These are phyloP conservation scores for Orbilia quercus DNA, from an alignment of 2,329 filamentous ascomycete genomes.

Conservation along the genomic window DNA sequence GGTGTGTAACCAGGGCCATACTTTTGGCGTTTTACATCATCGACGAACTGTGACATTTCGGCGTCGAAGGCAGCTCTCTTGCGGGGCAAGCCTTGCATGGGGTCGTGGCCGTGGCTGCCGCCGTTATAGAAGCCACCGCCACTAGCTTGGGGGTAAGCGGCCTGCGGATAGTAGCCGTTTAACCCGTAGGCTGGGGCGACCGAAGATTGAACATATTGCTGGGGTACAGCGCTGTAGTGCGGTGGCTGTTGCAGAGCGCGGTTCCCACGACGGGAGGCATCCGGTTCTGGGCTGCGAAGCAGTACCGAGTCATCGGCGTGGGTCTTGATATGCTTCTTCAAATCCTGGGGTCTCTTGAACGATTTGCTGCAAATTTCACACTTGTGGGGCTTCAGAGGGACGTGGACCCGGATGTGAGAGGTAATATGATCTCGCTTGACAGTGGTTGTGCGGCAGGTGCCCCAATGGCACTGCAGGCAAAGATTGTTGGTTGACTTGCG, in stretches of 20 bases:
- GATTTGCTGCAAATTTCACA: constrained; percentile 99
- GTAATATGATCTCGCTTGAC: constrained; percentile 99
- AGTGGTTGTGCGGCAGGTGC: constrained; percentile 91
- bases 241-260: constrained; percentile 56
- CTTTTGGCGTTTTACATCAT: constrained; percentile 87
- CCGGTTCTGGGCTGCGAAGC: constrained; percentile 71
- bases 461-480: constrained; percentile 97
- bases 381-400: constrained; percentile 98
- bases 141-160: constrained; percentile 20
- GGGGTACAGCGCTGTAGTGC: constrained; percentile 52
- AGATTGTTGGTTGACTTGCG: constrained; percentile 99
- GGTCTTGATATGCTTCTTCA: constrained; percentile 96
- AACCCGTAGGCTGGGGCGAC: constrained; percentile 46
- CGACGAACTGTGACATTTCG: constrained; percentile 78
- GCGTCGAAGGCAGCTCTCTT: constrained; percentile 53
- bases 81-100: constrained; percentile 66
- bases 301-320: constrained; percentile 60
- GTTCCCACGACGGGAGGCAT: constrained; percentile 62
- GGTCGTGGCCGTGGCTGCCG: constrained; percentile 74
- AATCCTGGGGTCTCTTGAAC: constrained; percentile 97
- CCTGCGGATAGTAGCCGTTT: constrained; percentile 51
- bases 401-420: constrained; percentile 97
- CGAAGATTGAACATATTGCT: constrained; percentile 45
- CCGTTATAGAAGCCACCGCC: constrained; percentile 68
- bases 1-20: constrained; percentile 90